Evolutionary conservation across 805 yeast genomes (phyloP).

Genomic region (Monosporozyma unispora): DNA sequence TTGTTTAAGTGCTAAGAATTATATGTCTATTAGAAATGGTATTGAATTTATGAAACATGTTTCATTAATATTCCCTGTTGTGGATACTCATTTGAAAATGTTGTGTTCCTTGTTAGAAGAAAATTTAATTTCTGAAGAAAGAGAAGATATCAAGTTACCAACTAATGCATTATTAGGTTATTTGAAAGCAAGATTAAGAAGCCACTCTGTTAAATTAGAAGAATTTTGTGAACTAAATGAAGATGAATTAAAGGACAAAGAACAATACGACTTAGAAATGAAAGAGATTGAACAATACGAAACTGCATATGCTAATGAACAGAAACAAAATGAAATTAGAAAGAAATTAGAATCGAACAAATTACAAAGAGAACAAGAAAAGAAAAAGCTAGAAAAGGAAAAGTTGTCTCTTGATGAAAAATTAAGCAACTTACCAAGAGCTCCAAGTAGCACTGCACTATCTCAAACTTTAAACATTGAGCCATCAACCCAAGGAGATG

Average conservation of each 20-base stretch:
- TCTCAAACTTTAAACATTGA: background rate
- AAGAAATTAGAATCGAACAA: conserved; percentile 17
- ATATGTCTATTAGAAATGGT: conserved; percentile 72
- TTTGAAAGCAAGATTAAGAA: conserved; percentile 42
- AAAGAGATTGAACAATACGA: conserved; percentile 17
- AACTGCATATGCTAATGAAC: conserved; percentile 14
- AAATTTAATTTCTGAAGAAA: conserved; percentile 44
- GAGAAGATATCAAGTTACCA: conserved; percentile 77
- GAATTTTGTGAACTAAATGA: conserved; percentile 43
- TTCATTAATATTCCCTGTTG: conserved; percentile 53
- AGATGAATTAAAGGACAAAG: conserved; percentile 12
- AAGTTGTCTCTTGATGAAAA: background rate
- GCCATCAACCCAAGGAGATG: background rate
- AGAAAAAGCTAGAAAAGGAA: conserved; percentile 3
- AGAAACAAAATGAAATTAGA: conserved; percentile 18
- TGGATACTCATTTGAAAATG: conserved; percentile 54
- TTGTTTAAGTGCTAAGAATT: conserved; percentile 35
- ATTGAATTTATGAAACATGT: conserved; percentile 67
- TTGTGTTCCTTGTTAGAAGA: conserved; percentile 40
- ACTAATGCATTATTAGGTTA: conserved; percentile 64
- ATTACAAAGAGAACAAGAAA: conserved; percentile 8
- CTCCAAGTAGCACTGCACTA: background rate
- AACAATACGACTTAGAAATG: conserved; percentile 10
- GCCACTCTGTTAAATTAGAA: conserved; percentile 43
- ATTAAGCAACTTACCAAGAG: background rate